phyloP scores from a whole-genome alignment of 331 rosid species.

The Acacia concinna region DNA sequence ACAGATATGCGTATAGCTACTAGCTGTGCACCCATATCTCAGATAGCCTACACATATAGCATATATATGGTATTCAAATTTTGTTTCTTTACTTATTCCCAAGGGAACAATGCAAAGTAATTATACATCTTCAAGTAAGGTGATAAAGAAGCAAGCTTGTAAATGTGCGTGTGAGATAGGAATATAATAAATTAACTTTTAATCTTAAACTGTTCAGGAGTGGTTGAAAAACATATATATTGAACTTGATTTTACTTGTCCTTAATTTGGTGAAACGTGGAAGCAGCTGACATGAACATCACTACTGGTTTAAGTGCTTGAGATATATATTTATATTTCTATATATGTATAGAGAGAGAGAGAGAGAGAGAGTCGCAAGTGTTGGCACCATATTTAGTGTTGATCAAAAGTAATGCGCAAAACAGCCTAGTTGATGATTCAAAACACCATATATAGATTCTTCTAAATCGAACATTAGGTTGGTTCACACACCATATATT shows the following conservation, averaged over 20 bases:
- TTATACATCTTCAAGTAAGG: neutral
- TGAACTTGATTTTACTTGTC: neutral
- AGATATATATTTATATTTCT: neutral
- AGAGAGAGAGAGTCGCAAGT: neutral
- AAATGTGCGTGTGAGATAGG: neutral
- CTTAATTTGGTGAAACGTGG: neutral
- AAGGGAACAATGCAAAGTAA: neutral
- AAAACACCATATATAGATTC: neutral
- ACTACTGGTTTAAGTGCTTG: neutral
- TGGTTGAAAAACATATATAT: neutral
- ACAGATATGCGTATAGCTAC: neutral
- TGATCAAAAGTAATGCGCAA: neutral
- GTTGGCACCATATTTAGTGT: neutral
- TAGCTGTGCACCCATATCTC: neutral
- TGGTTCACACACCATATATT: neutral
- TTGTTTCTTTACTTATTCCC: neutral
- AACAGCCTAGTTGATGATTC: neutral
- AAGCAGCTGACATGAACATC: neutral
- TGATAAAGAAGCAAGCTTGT: neutral
- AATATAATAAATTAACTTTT: no score
- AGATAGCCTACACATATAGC: neutral
- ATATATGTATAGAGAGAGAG: no score
- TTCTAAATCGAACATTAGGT: neutral
- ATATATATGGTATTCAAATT: neutral
- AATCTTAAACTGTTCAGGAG: neutral